Conservation (phyloP, 2,329 filamentous ascomycete genomes). For the Fonsecaea multimorphosa region DNA sequence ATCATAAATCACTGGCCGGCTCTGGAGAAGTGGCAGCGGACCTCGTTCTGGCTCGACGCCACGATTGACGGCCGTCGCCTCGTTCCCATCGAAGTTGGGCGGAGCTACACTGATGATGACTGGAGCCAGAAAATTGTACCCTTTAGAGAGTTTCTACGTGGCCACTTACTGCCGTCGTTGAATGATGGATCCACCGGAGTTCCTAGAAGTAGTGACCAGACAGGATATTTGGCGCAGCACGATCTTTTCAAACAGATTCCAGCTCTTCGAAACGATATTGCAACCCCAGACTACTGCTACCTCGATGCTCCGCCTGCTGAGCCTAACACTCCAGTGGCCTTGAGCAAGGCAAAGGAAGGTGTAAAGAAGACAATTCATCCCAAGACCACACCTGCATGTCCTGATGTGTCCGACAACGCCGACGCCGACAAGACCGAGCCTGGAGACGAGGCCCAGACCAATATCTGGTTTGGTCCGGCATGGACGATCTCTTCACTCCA, state of each 20-base stretch:
- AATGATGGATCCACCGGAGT: neutral
- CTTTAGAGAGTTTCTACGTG: slow-evolving; percentile 72
- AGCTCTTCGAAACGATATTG: slow-evolving; percentile 73
- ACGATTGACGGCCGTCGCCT: slow-evolving; percentile 79
- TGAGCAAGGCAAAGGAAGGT: slow-evolving; percentile 43
- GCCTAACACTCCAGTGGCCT: slow-evolving; percentile 54
- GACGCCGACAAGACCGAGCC: slow-evolving; percentile 35
- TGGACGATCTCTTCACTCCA: slow-evolving; percentile 91
- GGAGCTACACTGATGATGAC: slow-evolving; percentile 82
- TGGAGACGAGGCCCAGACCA: slow-evolving; percentile 60
- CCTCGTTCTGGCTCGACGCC: slow-evolving; percentile 72
- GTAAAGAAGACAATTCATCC: slow-evolving; percentile 19
- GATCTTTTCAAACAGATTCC: slow-evolving; percentile 85
- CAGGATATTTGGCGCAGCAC: slow-evolving; percentile 90
- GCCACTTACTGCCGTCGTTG: slow-evolving; percentile 59
- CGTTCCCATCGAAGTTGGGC: slow-evolving; percentile 83
- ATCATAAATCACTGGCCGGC: slow-evolving; percentile 78
- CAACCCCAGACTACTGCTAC: slow-evolving; percentile 84
- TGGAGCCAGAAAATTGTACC: slow-evolving; percentile 84
- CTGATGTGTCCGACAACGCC: slow-evolving; percentile 15
- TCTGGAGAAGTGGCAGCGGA: slow-evolving; percentile 73
- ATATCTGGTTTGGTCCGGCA: slow-evolving; percentile 90
- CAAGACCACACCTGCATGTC: slow-evolving; percentile 34
- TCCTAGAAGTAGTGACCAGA: slow-evolving; percentile 43
- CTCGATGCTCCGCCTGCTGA: slow-evolving; percentile 66